Evolutionary conservation across 257 asterid species (phyloP), one percentile per base, ranked within the genome.

Genomic region (Solanum raphanifolium): DNA sequence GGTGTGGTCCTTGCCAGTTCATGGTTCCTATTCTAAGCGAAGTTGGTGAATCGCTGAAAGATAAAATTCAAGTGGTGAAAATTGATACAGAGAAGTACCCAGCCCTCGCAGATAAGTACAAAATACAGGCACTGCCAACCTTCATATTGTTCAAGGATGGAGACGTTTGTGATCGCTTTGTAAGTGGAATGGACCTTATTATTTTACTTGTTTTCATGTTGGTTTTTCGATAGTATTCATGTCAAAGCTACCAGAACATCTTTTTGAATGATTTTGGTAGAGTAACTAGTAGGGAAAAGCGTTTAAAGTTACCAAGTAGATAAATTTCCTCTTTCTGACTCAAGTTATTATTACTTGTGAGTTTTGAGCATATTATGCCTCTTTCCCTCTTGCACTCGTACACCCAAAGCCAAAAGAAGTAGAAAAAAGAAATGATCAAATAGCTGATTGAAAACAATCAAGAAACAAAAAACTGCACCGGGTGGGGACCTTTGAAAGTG

Each of bases 1-100:
- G 99, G 99, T 97, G 99, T 46, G 99, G 99, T 75, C 99, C 99
- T 68, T 97, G 99, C 93, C 98, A 95, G 86, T 92, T 94, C 87
- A 97, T 97, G 99, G 98, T 91, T 88, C 99, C 99, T 43, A 89
- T 97, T 88, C 98, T 97, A 85, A 93, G 95, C 5, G 92, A 95
- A 89, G 98, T 95, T 74, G 88, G 98, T 74, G 89, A 93, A 62
- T 85, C 92, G 18, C 79, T 97, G 95, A 91, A 65, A 82, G 98
- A 95, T 87, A 94, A 94, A 91, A 91, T 97, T 89, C 94, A 92
- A 92, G 93, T 97, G 69, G 98, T 95, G 90, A 95, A 97, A 91
- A 94, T 97, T 78, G 99, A 97, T 86, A 95, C 98, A 0, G 99
- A 97, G 92, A 97, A 95, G 92, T 97, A 97, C 87, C 98, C 99